Evolutionary conservation across 139 green algal genomes (phyloP).

Genomic region (Ostreobium quekettii): DNA sequence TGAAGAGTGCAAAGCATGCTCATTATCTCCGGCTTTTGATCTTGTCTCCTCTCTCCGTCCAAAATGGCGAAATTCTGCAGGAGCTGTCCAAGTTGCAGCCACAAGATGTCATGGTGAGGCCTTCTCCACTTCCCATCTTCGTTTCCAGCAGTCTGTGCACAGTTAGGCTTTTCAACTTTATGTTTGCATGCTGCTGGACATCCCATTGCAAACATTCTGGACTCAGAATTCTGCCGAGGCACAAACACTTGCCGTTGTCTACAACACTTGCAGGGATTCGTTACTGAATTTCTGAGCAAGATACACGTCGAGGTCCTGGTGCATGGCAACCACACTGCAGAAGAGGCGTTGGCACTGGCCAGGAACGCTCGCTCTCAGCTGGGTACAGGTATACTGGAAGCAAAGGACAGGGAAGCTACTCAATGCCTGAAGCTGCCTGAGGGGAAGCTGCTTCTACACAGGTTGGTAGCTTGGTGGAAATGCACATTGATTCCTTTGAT

Average conservation of each 20-base stretch:
- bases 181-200: slow-evolving; percentile 8
- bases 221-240: background rate
- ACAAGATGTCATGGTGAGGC: slow-evolving; percentile 23
- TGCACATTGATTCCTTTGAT: too few species aligned
- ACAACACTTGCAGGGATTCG: slow-evolving; percentile 24
- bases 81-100: slow-evolving; percentile 28
- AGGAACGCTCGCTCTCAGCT: background rate
- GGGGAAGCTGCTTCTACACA: slow-evolving; percentile 18
- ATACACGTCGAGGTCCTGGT: slow-evolving; percentile 68
- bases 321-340: slow-evolving; percentile 65
- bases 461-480: too few species aligned
- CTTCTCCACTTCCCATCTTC: too few species aligned
- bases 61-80: slow-evolving; percentile 28
- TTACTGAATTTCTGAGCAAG: slow-evolving; percentile 30
- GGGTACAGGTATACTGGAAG: background rate
- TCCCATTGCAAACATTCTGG: background rate
- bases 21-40: slow-evolving; percentile 58
- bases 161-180: background rate
- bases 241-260: background rate
- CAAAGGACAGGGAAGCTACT: background rate
- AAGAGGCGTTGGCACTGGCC: slow-evolving; percentile 35
- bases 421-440: slow-evolving; percentile 5
- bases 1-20: slow-evolving; percentile 67
- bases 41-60: slow-evolving; percentile 35
- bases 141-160: background rate